These are phyloP conservation scores for Boletus pseudopeckii DNA, from an alignment of 768 basidiomycete species.

Conservation along the genomic window DNA sequence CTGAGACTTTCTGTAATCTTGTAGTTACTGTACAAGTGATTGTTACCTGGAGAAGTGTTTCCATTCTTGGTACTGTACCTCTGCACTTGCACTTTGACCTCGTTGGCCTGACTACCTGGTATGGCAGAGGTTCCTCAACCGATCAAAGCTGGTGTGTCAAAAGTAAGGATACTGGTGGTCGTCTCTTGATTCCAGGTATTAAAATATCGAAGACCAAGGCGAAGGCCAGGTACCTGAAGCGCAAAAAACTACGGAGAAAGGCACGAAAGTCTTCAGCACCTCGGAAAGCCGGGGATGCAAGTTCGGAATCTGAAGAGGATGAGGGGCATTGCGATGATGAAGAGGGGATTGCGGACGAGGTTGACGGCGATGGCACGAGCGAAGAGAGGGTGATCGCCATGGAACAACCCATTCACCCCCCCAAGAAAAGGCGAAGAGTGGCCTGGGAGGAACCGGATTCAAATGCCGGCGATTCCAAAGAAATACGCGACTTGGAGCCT, in stretches of 20 bases:
- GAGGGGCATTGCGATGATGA: conserved; percentile 16
- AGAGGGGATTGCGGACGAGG: conserved; percentile 18
- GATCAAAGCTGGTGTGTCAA: conserved; percentile 6
- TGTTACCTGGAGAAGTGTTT: no score
- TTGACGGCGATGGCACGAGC: conserved; percentile 5
- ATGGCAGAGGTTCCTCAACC: conserved; percentile 13
- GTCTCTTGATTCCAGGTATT: background rate
- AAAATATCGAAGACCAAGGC: conserved; percentile 48
- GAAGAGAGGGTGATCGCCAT: conserved; percentile 6
- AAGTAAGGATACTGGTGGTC: conserved; percentile 16
- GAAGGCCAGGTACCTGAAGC: conserved; percentile 68
- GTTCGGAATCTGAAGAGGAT: conserved; percentile 21
- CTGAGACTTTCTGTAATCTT: no score
- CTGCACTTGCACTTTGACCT: no score
- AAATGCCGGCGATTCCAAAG: conserved; percentile 1
- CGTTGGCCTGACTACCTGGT: no score
- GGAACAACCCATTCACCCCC: conserved; percentile 25
- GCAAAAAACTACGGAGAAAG: conserved; percentile 68
- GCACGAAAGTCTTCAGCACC: conserved; percentile 35
- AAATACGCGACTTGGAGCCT: background rate
- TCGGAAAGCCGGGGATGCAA: conserved; percentile 21
- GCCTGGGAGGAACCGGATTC: conserved; percentile 22
- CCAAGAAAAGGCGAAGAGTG: conserved; percentile 46
- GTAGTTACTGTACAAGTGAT: no score
- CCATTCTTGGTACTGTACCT: no score